A percentile compares a stretch with the other conserved stretches of the same genome.
phyloP scores from a whole-genome alignment of 2,329 filamentous ascomycete species.

The Bimuria novae-zelandiae region DNA sequence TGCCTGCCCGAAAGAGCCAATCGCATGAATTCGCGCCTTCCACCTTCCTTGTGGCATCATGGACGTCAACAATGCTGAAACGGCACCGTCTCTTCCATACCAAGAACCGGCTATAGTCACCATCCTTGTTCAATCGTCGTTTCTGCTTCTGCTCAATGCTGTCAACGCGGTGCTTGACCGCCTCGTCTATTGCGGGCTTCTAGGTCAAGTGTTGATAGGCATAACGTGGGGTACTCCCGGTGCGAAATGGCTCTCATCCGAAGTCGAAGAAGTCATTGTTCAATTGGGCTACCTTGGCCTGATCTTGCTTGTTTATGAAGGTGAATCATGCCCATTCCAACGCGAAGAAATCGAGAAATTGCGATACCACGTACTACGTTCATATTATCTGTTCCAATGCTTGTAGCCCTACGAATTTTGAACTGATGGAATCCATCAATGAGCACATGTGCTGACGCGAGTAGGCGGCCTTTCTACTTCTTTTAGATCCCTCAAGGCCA shows the following conservation, averaged over 20 bases:
- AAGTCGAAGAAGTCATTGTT: conserved; percentile 61
- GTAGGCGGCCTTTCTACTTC: conserved; percentile 63
- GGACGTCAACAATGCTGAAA: conserved; percentile 24
- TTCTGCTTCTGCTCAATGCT: conserved; percentile 66
- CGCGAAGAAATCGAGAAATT: neutral
- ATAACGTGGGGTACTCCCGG: conserved; percentile 72
- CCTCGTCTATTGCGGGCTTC: conserved; percentile 69
- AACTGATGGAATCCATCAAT: neutral
- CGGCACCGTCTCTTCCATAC: conserved; percentile 55
- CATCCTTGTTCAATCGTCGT: conserved; percentile 64
- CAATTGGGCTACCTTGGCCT: conserved; percentile 74
- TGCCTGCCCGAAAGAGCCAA: too few relatives aligned
- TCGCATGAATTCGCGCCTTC: conserved; percentile 13
- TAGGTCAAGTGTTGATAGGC: conserved; percentile 73
- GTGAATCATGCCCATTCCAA: conserved; percentile 36
- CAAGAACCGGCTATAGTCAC: conserved; percentile 65
- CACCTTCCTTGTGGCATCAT: conserved; percentile 21
- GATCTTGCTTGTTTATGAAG: conserved; percentile 74
- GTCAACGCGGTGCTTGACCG: conserved; percentile 62
- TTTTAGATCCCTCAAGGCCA: conserved; percentile 60
- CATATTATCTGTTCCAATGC: too few relatives aligned
- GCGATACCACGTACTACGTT: neutral
- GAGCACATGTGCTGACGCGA: conserved; percentile 9
- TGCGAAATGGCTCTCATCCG: conserved; percentile 60
- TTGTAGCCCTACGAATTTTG: neutral